These are phyloP conservation scores for Penicillium diatomitis DNA, from an alignment of 495 filamentous ascomycete species.

Conservation along the genomic window DNA sequence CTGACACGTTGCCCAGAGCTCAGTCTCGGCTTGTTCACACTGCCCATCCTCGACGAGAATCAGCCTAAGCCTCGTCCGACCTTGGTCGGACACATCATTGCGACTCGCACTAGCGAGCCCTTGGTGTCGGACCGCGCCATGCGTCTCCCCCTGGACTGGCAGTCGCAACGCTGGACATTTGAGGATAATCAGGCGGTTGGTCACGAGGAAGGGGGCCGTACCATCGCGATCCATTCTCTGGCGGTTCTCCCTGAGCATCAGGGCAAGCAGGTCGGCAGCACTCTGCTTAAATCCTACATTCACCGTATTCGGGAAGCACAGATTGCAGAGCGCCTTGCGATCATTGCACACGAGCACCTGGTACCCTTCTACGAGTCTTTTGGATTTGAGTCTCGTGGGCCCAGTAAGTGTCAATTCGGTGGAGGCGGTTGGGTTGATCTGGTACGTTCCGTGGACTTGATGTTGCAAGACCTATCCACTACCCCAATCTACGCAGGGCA, in stretches of 20 bases:
- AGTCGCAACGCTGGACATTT: constrained; percentile 27
- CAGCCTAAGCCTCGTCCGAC: constrained; percentile 39
- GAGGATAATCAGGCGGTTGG: constrained; percentile 35
- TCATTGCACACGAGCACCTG: constrained; percentile 68
- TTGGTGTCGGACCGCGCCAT: constrained; percentile 70
- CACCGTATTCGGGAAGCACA: constrained; percentile 58
- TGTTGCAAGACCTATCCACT: too few species aligned
- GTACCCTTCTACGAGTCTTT: constrained; percentile 67
- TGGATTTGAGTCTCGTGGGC: constrained; percentile 61
- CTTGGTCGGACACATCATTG: constrained; percentile 75
- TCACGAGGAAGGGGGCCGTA: constrained; percentile 64
- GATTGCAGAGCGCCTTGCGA: constrained; percentile 60
- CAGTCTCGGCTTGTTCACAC: constrained; percentile 68
- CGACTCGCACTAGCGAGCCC: constrained; percentile 53
- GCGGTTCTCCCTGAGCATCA: constrained; percentile 72
- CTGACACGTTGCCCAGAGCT: constrained; percentile 71
- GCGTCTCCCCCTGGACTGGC: constrained; percentile 60
- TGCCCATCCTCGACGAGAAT: constrained; percentile 34
- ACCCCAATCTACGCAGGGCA: too few species aligned
- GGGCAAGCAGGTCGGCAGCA: constrained; percentile 62
- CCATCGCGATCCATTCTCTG: constrained; percentile 73
- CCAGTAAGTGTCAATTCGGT: constrained; percentile 57
- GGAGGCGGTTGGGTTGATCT: constrained; percentile 73
- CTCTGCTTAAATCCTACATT: constrained; percentile 66
- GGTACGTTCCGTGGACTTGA: constrained; percentile 15